phyloP scores from a whole-genome alignment of 495 filamentous ascomycete genomes.

The Xylaria acuta region DNA sequence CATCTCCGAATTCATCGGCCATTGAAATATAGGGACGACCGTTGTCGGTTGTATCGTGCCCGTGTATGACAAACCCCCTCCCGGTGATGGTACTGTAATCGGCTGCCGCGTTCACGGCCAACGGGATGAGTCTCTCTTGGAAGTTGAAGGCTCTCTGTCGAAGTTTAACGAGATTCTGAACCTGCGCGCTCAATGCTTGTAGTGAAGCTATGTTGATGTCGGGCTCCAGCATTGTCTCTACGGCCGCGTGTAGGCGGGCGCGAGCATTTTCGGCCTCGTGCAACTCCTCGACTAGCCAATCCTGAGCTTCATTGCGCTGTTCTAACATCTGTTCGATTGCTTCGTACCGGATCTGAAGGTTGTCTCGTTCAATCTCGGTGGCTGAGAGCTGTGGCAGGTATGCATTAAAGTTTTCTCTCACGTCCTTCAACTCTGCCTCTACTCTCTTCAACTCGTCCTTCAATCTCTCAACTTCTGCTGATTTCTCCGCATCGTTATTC shows the following conservation, averaged over 20 bases:
- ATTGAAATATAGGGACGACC: not conserved
- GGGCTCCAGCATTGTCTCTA: not conserved
- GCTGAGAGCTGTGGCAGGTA: not conserved
- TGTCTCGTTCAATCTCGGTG: not conserved
- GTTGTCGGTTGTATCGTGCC: not conserved
- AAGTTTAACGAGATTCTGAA: not conserved
- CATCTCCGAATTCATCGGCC: not conserved
- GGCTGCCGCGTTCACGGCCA: not conserved
- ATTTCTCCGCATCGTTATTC: not conserved
- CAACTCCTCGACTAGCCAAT: not conserved
- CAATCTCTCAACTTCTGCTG: not conserved
- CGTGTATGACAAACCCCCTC: not conserved
- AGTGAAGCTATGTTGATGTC: not conserved
- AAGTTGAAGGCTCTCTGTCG: not conserved
- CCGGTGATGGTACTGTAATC: not conserved
- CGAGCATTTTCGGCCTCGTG: not conserved
- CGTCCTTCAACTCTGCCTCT: not conserved
- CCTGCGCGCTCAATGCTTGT: not conserved
- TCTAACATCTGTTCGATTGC: not conserved
- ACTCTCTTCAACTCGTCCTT: not conserved
- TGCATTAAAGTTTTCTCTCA: not conserved
- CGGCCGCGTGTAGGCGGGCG: not conserved
- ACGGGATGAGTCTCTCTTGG: not conserved
- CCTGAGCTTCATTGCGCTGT: slow-evolving; percentile 2
- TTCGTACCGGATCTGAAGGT: not conserved